Percentiles rank a stretch among this genome's conserved stretches.
Conservation (phyloP, 2,329 filamentous ascomycete species). For the Zasmidium citrigriseum region DNA sequence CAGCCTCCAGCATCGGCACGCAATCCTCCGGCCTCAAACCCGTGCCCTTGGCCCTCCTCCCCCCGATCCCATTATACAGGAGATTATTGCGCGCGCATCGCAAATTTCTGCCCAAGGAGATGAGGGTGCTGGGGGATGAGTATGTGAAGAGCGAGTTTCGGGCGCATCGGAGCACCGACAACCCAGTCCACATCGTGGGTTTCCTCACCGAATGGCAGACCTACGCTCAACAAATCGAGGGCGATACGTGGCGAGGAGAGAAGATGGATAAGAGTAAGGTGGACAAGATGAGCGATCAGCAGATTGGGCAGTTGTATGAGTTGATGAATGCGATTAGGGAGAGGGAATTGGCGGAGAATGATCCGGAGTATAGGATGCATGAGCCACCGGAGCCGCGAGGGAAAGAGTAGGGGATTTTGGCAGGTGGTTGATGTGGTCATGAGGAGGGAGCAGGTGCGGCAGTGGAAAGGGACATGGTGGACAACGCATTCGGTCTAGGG, state of each 20-base stretch:
- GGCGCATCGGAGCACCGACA: slow-evolving; percentile 79
- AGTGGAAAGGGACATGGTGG: background rate
- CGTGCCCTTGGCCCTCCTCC: slow-evolving; percentile 69
- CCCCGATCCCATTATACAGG: slow-evolving; percentile 86
- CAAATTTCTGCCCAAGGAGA: slow-evolving; percentile 70
- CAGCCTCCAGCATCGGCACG: slow-evolving; percentile 33
- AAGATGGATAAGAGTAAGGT: slow-evolving; percentile 82
- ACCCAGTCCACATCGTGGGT: slow-evolving; percentile 89
- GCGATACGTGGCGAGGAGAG: slow-evolving; percentile 79
- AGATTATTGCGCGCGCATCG: slow-evolving; percentile 84
- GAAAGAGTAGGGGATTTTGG: background rate
- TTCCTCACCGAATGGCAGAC: slow-evolving; percentile 96
- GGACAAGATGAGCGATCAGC: slow-evolving; percentile 94
- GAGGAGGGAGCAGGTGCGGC: background rate
- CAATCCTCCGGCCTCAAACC: slow-evolving; percentile 41
- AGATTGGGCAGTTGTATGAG: slow-evolving; percentile 90
- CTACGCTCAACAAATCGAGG: slow-evolving; percentile 90
- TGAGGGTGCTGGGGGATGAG: slow-evolving; percentile 82
- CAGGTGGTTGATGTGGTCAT: background rate
- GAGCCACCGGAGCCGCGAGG: slow-evolving; percentile 15
- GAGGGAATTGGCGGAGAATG: slow-evolving; percentile 50
- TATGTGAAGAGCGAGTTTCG: slow-evolving; percentile 94
- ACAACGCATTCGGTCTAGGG: too few relatives aligned
- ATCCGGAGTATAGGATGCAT: slow-evolving; percentile 32
- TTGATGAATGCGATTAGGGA: slow-evolving; percentile 80